These are phyloP conservation scores for Cystobasidium onofrii DNA, from an alignment of 768 basidiomycete genomes.

Conservation along the genomic window DNA sequence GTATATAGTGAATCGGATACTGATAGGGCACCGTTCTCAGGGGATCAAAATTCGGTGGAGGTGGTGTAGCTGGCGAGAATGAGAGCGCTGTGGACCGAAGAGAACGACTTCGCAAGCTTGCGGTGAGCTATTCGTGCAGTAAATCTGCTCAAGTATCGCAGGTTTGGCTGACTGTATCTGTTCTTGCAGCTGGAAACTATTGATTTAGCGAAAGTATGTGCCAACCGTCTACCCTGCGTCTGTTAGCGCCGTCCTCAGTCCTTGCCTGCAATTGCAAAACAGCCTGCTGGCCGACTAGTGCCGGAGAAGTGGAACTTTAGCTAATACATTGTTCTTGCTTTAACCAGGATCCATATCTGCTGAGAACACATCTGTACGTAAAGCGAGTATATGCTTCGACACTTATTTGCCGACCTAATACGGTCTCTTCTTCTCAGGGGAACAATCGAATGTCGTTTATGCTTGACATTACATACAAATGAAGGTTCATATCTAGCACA, in stretches of 20 bases:
- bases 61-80: conserved; percentile 83
- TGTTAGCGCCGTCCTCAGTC: not conserved
- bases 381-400: too few species aligned
- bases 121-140: conserved; percentile 21
- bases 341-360: conserved; percentile 87
- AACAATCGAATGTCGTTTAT: conserved; percentile 94
- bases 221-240: not conserved
- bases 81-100: conserved; percentile 92
- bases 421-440: conserved; percentile 50
- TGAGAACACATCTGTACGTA: conserved; percentile 75
- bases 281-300: not conserved
- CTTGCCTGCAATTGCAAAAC: too few species aligned
- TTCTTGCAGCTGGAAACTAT: conserved; percentile 69
- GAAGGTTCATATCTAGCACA: conserved; percentile 98
- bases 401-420: too few species aligned
- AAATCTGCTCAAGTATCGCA: not conserved
- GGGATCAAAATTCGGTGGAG: conserved; percentile 72
- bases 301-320: too few species aligned
- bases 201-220: conserved; percentile 81
- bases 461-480: conserved; percentile 96
- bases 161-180: not conserved
- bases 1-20: not conserved
- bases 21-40: not conserved
- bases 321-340: not conserved
- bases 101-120: conserved; percentile 83